phyloP scores from a whole-genome alignment of 257 asterid species.

The Gentiana straminea region DNA sequence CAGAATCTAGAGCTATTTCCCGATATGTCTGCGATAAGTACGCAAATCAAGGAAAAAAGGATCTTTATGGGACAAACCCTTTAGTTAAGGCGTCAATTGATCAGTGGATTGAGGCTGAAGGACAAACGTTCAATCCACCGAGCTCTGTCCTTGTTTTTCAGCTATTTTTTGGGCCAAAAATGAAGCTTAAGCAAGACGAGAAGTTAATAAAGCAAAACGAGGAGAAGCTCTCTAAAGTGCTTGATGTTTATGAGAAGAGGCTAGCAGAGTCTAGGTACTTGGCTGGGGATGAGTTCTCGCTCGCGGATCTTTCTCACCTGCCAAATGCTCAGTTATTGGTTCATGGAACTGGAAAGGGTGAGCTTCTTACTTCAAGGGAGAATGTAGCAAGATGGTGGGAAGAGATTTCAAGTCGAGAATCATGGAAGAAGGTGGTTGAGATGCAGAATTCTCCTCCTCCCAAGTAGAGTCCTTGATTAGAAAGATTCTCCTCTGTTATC shows the following conservation, averaged over 20 bases:
- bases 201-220: conserved; percentile 48
- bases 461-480: conserved; percentile 16
- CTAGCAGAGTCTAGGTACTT: conserved; percentile 58
- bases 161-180: conserved; percentile 56
- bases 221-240: conserved; percentile 61
- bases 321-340: conserved; percentile 49
- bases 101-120: conserved; percentile 77
- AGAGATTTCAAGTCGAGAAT: conserved; percentile 52
- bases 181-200: conserved; percentile 72
- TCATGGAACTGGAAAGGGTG: conserved; percentile 30
- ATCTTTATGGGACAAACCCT: conserved; percentile 43
- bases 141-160: conserved; percentile 56
- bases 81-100: conserved; percentile 74
- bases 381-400: conserved; percentile 86
- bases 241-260: conserved; percentile 74
- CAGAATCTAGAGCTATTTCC: conserved; percentile 64
- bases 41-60: conserved; percentile 45
- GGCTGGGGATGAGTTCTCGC: conserved; percentile 69
- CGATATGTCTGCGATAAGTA: conserved; percentile 66
- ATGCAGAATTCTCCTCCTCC: conserved; percentile 44
- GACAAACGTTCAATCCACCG: conserved; percentile 63
- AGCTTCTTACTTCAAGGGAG: conserved; percentile 44
- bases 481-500: too few relatives aligned
- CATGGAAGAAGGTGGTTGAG: conserved; percentile 76
- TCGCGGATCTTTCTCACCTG: conserved; percentile 80